Conservation (phyloP, 2,329 filamentous ascomycete genomes). For the Coniochaeta prunicola region DNA sequence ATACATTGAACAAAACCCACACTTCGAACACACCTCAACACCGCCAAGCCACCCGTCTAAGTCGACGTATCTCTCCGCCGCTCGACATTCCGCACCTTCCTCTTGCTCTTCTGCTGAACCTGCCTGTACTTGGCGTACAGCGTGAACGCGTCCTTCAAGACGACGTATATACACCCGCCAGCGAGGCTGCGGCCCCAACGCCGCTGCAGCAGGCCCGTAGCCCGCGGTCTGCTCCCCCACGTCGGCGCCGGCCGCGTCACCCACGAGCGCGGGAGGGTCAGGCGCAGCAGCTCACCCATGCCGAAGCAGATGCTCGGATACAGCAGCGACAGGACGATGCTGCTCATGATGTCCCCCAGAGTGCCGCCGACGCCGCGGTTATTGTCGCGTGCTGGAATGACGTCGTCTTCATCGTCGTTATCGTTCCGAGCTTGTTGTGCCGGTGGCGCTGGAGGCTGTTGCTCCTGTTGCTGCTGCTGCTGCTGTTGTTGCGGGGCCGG, state of each 20-base stretch:
- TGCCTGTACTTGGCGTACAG: slow-evolving; percentile 58
- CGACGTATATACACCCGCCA: slow-evolving; percentile 81
- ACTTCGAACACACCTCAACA: not conserved
- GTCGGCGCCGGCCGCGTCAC: slow-evolving; percentile 34
- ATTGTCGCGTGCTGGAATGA: slow-evolving; percentile 15
- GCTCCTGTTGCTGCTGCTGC: slow-evolving; percentile 3
- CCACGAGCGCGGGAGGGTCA: slow-evolving; percentile 62
- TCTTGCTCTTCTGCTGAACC: slow-evolving; percentile 46
- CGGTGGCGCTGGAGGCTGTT: slow-evolving; percentile 7
- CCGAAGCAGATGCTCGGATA: slow-evolving; percentile 76
- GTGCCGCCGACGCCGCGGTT: slow-evolving; percentile 11
- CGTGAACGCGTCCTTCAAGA: slow-evolving; percentile 62
- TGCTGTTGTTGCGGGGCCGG: not conserved
- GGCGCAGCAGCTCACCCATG: slow-evolving; percentile 68
- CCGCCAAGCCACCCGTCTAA: not conserved
- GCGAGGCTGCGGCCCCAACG: slow-evolving; percentile 85
- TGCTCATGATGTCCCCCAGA: slow-evolving; percentile 37
- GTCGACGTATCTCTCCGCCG: slow-evolving; percentile 1
- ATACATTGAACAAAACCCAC: not conserved
- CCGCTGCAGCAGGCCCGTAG: slow-evolving; percentile 65
- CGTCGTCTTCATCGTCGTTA: slow-evolving; percentile 13
- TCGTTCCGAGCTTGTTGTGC: slow-evolving; percentile 9
- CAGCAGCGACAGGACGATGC: slow-evolving; percentile 52
- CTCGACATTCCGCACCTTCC: slow-evolving; percentile 19
- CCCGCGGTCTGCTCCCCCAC: slow-evolving; percentile 8